A percentile compares a stretch with the other conserved stretches of the same genome.
Conservation (phyloP, 306 rosid genomes). For the Sechiopsis laciniata region DNA sequence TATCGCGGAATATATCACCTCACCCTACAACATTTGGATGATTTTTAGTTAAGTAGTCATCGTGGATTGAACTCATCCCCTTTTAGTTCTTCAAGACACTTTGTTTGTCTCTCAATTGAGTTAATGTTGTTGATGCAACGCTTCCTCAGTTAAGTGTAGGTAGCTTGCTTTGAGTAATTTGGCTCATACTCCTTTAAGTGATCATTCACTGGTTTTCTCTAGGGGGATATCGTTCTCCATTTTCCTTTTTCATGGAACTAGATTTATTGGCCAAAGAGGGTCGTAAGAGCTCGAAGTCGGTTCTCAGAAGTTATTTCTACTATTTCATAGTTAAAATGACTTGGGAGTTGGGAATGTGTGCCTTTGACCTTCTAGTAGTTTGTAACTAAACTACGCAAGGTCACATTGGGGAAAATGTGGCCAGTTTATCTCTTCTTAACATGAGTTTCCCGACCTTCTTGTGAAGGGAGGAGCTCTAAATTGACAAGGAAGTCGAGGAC, state of each 20-base stretch:
- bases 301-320: not conserved
- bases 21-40: too few relatives aligned
- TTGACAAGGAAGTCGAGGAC: not conserved
- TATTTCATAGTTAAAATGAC: not conserved
- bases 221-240: not conserved
- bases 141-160: not conserved
- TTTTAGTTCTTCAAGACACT: too few relatives aligned
- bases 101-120: conserved; percentile 5
- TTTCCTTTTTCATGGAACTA: not conserved
- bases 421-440: too few relatives aligned
- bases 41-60: too few relatives aligned
- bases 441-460: not conserved
- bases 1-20: too few relatives aligned
- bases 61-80: too few relatives aligned
- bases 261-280: not conserved
- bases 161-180: not conserved
- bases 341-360: not conserved
- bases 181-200: not conserved
- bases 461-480: not conserved
- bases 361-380: not conserved
- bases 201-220: not conserved
- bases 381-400: not conserved
- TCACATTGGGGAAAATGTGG: not conserved
- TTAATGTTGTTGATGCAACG: not conserved
- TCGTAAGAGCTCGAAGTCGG: not conserved